These are phyloP conservation scores for Sordariomycetes sp. DNA, from an alignment of 2,329 filamentous ascomycete species.

Conservation along the genomic window DNA sequence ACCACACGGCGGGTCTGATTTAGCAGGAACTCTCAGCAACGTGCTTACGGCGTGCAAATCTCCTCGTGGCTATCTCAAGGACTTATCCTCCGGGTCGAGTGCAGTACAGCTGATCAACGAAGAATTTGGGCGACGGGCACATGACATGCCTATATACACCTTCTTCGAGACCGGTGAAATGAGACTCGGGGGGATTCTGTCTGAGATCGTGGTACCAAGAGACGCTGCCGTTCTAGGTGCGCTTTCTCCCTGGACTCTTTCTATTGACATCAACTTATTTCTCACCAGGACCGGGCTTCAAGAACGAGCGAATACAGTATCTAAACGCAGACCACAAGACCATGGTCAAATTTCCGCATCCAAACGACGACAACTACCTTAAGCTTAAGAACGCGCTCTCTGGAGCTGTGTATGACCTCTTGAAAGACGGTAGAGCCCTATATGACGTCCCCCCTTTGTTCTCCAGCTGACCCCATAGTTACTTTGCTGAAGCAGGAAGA, in stretches of 20 bases:
- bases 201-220: constrained; percentile 18
- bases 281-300: constrained; percentile 8
- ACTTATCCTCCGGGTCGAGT: constrained; percentile 12
- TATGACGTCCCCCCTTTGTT: too few relatives aligned
- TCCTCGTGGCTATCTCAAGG: constrained; percentile 13
- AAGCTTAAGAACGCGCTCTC: constrained; percentile 14
- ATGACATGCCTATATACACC: constrained; percentile 18
- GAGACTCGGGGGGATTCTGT: constrained; percentile 11
- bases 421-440: constrained; percentile 8
- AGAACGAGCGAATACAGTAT: constrained; percentile 13
- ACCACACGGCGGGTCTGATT: constrained; percentile 22
- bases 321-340: constrained; percentile 18
- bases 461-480: too few relatives aligned
- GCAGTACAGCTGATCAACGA: constrained; percentile 20
- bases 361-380: constrained; percentile 15
- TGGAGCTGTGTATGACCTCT: constrained; percentile 8
- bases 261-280: not conserved
- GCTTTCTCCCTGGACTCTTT: not conserved
- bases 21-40: constrained; percentile 14
- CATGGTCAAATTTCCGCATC: constrained; percentile 20
- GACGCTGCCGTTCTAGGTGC: constrained; percentile 20
- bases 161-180: constrained; percentile 23
- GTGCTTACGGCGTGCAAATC: constrained; percentile 12
- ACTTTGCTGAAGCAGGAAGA: constrained; percentile 3
- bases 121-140: constrained; percentile 15